Evolutionary conservation across 768 basidiomycete genomes (phyloP), one percentile per base, ranked within the genome.

Genomic region (Imleria badia): DNA sequence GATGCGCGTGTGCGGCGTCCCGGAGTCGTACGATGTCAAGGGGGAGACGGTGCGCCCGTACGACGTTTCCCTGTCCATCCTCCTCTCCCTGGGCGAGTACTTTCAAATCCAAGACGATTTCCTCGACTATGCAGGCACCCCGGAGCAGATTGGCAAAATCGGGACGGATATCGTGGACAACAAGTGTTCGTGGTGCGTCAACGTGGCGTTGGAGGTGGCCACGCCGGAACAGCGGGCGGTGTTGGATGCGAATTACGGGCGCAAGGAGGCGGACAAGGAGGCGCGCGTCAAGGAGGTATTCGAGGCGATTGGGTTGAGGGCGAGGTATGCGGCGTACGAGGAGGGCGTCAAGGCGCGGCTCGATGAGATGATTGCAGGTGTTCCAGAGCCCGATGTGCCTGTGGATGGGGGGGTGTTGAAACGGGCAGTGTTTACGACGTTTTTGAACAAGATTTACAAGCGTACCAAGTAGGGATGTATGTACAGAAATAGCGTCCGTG

Each of bases 91-190:
- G 52, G 96, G 96, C 45, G 94, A 97, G 72, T 99, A 98, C 75
- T 98, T 98, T 85, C 96, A 99, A 74, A 81, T 96, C 55, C 96
- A 99, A 73, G 96, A 98, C 69, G 96, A 98, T 74, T 98, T 87
- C 74, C 83, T 98, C 64, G 97, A 99, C 72, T 97, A 84, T 69
- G 86, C 89, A 19, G 94, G 87, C 6, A 82, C 90, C 9, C 92
- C 94, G 0, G 94, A 94, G 73, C 81, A 89, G 62, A 89, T 98
- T 48, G 96, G 96, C 44, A 98, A 99, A 76, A 85, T 99, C 55
- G 97, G 96, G 20, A 98, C 96, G 15, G 97, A 98, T 71, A 99
- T 99, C 65, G 72, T 98, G 54, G 96, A 99, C 74, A 98, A 98
- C 84, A 99, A 99, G 76, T 98, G 96, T 73, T 89, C 89, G 17